Conservation (phyloP, 805 yeast genomes). For the Zygosaccharomyces lentus region DNA sequence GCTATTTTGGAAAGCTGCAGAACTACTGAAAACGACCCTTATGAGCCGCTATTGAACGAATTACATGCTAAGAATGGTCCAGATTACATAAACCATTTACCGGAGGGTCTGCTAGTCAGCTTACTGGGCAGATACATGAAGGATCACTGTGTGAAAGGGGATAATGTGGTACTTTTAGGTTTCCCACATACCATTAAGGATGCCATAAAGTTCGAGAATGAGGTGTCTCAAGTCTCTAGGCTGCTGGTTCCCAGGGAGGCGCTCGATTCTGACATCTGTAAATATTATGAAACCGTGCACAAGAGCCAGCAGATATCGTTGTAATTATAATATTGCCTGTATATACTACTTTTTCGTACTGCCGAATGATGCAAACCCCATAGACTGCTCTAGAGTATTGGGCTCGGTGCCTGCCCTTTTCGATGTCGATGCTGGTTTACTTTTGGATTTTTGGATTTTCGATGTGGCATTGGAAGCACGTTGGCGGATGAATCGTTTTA, state of each 20-base stretch:
- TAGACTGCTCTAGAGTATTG: slow-evolving; percentile 24
- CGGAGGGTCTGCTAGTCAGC: slow-evolving; percentile 36
- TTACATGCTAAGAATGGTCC: slow-evolving; percentile 29
- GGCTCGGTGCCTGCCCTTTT: slow-evolving; percentile 6
- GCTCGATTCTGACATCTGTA: slow-evolving; percentile 45
- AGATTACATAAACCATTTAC: slow-evolving; percentile 29
- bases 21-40: slow-evolving; percentile 42
- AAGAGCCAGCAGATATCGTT: slow-evolving; percentile 37
- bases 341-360: slow-evolving; percentile 39
- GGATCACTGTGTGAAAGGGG: slow-evolving; percentile 32
- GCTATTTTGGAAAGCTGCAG: slow-evolving; percentile 46
- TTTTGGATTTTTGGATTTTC: slow-evolving; percentile 13
- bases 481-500: slow-evolving; percentile 30
- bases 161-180: slow-evolving; percentile 49
- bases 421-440: slow-evolving; percentile 36
- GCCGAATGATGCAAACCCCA: slow-evolving; percentile 62
- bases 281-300: slow-evolving; percentile 63
- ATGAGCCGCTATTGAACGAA: slow-evolving; percentile 50
- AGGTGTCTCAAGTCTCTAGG: slow-evolving; percentile 48
- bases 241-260: slow-evolving; percentile 27
- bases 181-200: slow-evolving; percentile 62
- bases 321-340: slow-evolving; percentile 4
- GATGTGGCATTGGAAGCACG: slow-evolving; percentile 42
- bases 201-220: slow-evolving; percentile 70
- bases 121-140: slow-evolving; percentile 33